Evolutionary conservation across 106 monocot genomes (phyloP).

Genomic region (Dioscorea dumetorum): DNA sequence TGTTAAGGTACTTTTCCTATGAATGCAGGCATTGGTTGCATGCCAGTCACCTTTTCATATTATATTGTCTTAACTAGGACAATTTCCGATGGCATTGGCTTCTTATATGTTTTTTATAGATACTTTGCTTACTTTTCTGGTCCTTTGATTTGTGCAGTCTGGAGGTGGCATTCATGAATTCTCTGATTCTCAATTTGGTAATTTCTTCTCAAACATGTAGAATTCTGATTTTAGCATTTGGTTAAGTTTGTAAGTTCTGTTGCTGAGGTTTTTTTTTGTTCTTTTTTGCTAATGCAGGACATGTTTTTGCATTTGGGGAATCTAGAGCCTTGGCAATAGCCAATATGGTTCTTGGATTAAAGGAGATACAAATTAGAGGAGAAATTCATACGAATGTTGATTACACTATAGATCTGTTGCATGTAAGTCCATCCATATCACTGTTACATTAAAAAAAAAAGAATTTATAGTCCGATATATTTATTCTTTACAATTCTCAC

Average conservation of each 20-base stretch:
- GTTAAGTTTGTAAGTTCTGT: background rate
- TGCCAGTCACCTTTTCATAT: no score
- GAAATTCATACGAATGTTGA: constrained; percentile 99
- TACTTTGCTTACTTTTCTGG: no score
- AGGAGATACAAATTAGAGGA: constrained; percentile 95
- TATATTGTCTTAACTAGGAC: no score
- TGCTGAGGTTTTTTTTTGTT: constrained; percentile 4
- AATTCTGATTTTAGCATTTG: no score
- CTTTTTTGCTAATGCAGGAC: constrained; percentile 45
- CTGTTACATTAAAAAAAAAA: no score
- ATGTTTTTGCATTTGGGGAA: constrained; percentile 99
- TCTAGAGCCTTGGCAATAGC: constrained; percentile 92
- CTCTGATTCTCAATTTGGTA: constrained; percentile 99
- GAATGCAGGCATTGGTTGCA: background rate
- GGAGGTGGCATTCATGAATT: constrained; percentile 99
- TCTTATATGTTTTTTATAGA: no score
- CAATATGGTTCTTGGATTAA: constrained; percentile 97
- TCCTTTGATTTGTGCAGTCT: constrained; percentile 45
- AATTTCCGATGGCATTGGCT: no score
- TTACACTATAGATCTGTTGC: constrained; percentile 89
- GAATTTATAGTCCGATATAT: background rate
- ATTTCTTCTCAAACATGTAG: constrained; percentile 1
- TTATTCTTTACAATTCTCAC: background rate
- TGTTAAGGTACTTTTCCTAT: constrained; percentile 67
- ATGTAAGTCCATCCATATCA: constrained; percentile 45